These are phyloP conservation scores for Medakamo hakoo DNA, from an alignment of 139 green algal species.

Conservation along the genomic window DNA sequence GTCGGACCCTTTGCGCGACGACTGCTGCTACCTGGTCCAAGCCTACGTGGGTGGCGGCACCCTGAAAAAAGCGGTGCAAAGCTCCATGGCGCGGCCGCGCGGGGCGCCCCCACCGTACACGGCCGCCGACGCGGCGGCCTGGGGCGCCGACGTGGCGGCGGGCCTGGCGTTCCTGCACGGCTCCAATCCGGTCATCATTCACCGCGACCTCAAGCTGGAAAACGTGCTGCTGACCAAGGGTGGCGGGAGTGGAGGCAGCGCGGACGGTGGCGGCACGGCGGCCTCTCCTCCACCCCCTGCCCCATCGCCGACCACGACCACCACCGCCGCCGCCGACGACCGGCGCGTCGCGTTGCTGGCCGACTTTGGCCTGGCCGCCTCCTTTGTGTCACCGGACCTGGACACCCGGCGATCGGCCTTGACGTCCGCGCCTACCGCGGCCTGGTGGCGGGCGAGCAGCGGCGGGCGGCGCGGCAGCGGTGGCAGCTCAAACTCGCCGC, in stretches of 20 bases:
- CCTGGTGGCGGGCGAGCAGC: background rate
- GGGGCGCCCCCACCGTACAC: constrained; percentile 14
- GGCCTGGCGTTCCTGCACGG: constrained; percentile 57
- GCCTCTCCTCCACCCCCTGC: background rate
- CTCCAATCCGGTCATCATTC: constrained; percentile 54
- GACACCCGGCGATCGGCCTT: background rate
- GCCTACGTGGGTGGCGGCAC: background rate
- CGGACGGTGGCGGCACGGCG: background rate
- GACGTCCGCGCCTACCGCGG: background rate
- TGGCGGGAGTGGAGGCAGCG: background rate
- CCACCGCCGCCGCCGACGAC: too few species aligned
- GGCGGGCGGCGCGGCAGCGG: too few species aligned
- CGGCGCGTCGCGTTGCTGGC: too few species aligned
- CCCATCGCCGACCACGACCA: background rate
- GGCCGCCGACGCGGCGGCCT: constrained; percentile 37
- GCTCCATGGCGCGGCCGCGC: too few species aligned
- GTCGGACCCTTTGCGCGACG: too few species aligned
- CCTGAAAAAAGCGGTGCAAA: background rate
- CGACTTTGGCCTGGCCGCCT: background rate
- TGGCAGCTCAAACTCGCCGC: too few species aligned
- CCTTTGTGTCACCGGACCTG: background rate
- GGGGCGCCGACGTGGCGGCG: constrained; percentile 32
- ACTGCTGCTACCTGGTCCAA: constrained; percentile 2
- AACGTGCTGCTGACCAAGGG: constrained; percentile 28
- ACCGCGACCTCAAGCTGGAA: constrained; percentile 59